These are phyloP conservation scores for Paramecium octaurelia DNA, from an alignment of 73 alveolate species.

Conservation along the genomic window DNA sequence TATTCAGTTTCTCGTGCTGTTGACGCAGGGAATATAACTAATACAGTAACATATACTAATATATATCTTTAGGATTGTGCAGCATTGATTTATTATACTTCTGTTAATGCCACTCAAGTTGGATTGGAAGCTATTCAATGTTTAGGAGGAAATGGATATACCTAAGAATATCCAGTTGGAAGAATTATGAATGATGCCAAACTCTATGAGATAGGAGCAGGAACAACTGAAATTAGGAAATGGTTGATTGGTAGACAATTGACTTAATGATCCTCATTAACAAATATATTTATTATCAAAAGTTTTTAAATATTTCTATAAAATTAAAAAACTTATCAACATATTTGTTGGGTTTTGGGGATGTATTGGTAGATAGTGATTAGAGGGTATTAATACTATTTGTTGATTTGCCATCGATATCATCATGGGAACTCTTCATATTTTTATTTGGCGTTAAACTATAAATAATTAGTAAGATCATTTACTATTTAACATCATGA, in stretches of 20 bases:
- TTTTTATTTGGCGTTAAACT: background rate
- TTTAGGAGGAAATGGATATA: slow-evolving; percentile 86
- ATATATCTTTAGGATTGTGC: slow-evolving; percentile 71
- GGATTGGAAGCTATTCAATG: slow-evolving; percentile 76
- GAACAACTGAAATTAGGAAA: slow-evolving; percentile 81
- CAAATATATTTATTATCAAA: background rate
- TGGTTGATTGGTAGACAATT: slow-evolving; percentile 62
- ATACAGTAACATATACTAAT: slow-evolving; percentile 9
- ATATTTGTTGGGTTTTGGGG: background rate
- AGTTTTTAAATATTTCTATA: background rate
- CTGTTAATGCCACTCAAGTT: slow-evolving; percentile 70
- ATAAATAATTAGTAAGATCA: background rate
- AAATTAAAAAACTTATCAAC: background rate
- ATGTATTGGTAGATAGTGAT: background rate
- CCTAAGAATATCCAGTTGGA: slow-evolving; percentile 82
- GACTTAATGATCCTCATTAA: background rate
- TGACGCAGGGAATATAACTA: slow-evolving; percentile 70
- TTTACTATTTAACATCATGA: background rate
- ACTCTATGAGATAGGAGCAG: slow-evolving; percentile 94
- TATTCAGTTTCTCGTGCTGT: slow-evolving; percentile 71
- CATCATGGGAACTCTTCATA: background rate
- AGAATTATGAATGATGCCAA: slow-evolving; percentile 91
- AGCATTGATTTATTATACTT: slow-evolving; percentile 69
- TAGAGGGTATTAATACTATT: background rate
- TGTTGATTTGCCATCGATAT: background rate